Percentiles rank a stretch among this genome's conserved stretches.
These are phyloP conservation scores for Scytalidium sp. DNA, from an alignment of 2,329 filamentous ascomycete genomes.

Conservation along the genomic window DNA sequence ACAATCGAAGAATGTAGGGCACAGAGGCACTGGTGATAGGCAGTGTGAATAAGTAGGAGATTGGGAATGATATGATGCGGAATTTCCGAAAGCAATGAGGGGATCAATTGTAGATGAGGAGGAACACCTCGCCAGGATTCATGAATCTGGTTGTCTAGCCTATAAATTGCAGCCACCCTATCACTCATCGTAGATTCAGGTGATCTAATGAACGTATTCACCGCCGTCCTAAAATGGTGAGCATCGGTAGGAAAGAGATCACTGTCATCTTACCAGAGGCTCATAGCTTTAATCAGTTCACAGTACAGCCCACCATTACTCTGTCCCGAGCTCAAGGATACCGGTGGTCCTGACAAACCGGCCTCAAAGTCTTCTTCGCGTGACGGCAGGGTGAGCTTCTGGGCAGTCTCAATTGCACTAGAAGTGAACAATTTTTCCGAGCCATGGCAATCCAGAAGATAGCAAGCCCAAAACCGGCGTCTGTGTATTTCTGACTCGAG, in stretches of 20 bases:
- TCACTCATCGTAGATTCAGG: neutral
- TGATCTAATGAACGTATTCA: neutral
- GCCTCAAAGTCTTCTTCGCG: neutral
- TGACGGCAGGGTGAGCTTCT: neutral
- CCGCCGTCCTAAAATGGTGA: neutral
- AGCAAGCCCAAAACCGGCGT: neutral
- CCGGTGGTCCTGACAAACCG: neutral
- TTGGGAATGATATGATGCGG: neutral
- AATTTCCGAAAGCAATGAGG: neutral
- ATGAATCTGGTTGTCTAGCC: neutral
- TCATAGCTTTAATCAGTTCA: neutral
- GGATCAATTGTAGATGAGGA: neutral
- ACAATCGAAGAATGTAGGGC: constrained; percentile 19
- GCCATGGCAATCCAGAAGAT: neutral
- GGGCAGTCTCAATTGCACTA: neutral
- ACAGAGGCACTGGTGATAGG: constrained; percentile 18
- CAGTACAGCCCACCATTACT: neutral
- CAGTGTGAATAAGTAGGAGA: neutral
- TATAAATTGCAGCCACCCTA: neutral
- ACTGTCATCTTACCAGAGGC: neutral
- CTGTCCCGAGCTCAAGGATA: neutral
- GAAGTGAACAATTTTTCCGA: neutral
- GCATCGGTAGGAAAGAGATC: neutral
- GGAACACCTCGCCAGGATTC: neutral
- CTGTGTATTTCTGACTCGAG: neutral